Evolutionary conservation across 106 monocot genomes (phyloP), one percentile per base, ranked within the genome.

Genomic region (Vanilla planifolia): DNA sequence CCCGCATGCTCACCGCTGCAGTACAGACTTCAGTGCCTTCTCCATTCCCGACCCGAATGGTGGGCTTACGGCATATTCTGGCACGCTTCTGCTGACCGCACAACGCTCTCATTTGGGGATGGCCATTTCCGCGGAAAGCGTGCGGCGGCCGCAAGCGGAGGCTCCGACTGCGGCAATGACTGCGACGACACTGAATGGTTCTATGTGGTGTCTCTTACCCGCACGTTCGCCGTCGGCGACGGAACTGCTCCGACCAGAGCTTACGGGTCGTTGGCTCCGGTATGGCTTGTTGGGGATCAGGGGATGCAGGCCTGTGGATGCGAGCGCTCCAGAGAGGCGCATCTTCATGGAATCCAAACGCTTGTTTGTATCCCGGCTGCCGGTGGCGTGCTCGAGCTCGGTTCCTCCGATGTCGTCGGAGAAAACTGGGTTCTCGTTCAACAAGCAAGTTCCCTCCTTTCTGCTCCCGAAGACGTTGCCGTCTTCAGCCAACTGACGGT

Each of bases 61-160:
- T 82, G 82, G 82, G 51, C 75, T 40, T 82, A 82, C 77, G 82
- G 73, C 69, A 73, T 82, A 52, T 64, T 77, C 82, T 82, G 82
- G 82, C 77, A 66, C 34, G 62, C 55, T 26, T 34, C 66, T 17
- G 8, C 56, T 1, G 43, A 55, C 50, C n/a, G 4, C 51, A 20
- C 41, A 48, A 2, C 59, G n/a, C 75, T 84, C 42, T 72, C 72
- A 30, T 84, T 70, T 60, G 72, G 79, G 8, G 85, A 71, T 2
- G 85, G 85, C 16, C 44, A 77, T 45, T 71, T 85, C 64, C 78
- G 83, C 32, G 74, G 71, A 3, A 17, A 15, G 24, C 63, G 16
- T 21, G 28, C 11, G 2, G 14, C 47, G 10, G 40, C 32, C 44
- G 16, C 30, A 37, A 17, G 6, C 20, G 21, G 13, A 1, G 8